These are phyloP conservation scores for Vitis hybrid DNA, from an alignment of 177 flowering plant genomes.

Conservation along the genomic window DNA sequence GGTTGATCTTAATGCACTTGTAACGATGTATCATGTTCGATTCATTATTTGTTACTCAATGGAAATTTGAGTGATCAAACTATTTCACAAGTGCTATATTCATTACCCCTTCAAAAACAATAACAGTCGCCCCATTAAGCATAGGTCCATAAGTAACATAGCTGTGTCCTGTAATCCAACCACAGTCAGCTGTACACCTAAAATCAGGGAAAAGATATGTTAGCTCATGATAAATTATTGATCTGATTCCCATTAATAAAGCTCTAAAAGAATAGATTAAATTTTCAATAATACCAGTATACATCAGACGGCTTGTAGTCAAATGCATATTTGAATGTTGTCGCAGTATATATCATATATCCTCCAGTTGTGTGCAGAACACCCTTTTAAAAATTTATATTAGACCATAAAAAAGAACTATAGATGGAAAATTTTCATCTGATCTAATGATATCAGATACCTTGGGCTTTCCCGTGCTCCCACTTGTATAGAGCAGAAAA, in stretches of 20 bases:
- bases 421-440: not conserved
- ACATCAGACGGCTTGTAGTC: slow-evolving; percentile 91
- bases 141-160: slow-evolving; percentile 97
- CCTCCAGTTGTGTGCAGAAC: slow-evolving; percentile 99
- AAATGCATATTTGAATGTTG: slow-evolving; percentile 96
- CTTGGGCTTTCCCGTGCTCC: slow-evolving; percentile 99
- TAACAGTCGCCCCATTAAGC: slow-evolving; percentile 80
- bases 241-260: not conserved
- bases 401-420: not conserved
- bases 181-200: slow-evolving; percentile 99
- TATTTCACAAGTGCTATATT: not conserved
- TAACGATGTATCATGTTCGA: not conserved
- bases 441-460: slow-evolving; percentile 27
- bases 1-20: no score
- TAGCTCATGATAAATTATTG: not conserved
- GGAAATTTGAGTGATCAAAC: not conserved
- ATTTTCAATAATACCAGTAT: slow-evolving; percentile 65
- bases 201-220: not conserved
- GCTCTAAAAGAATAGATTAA: not conserved
- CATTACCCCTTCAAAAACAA: slow-evolving; percentile 97
- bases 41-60: not conserved
- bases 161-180: slow-evolving; percentile 99
- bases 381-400: slow-evolving; percentile 49
- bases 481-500: slow-evolving; percentile 95
- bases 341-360: slow-evolving; percentile 93